Evolutionary conservation across 2,329 filamentous ascomycete genomes (phyloP).

Genomic region (Metarhizium anisopliae): DNA sequence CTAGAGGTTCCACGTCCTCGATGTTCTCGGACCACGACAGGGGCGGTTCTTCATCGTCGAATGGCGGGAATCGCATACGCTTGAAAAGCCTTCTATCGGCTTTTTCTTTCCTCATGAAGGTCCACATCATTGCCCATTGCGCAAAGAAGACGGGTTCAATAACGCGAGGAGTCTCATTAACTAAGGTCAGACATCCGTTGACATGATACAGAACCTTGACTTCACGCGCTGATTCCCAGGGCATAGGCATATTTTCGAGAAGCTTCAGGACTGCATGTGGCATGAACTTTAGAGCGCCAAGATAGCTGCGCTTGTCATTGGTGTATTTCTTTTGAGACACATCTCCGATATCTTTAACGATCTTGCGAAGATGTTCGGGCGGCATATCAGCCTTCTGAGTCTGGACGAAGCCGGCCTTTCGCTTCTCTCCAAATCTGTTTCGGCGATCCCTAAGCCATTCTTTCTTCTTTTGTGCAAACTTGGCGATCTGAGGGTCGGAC

Average conservation of each 20-base stretch:
- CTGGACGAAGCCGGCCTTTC: slow-evolving; percentile 92
- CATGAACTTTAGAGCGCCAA: slow-evolving; percentile 98
- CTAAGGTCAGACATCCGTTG: slow-evolving; percentile 91
- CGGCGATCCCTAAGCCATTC: slow-evolving; percentile 92
- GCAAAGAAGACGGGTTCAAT: slow-evolving; percentile 97
- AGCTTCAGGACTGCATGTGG: slow-evolving; percentile 96
- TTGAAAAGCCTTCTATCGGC: slow-evolving; percentile 94
- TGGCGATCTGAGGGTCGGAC: slow-evolving; percentile 75
- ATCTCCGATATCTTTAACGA: slow-evolving; percentile 96
- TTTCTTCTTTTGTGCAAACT: slow-evolving; percentile 98
- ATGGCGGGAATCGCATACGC: slow-evolving; percentile 96
- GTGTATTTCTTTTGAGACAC: slow-evolving; percentile 99
- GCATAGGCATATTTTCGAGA: slow-evolving; percentile 99
- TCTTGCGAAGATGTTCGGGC: slow-evolving; percentile 94
- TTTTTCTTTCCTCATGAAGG: slow-evolving; percentile 96
- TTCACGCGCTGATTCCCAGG: slow-evolving; percentile 92
- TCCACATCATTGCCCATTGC: slow-evolving; percentile 99
- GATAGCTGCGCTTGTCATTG: slow-evolving; percentile 94
- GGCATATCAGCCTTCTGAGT: slow-evolving; percentile 99
- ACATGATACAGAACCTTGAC: slow-evolving; percentile 98
- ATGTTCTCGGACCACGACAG: slow-evolving; percentile 98
- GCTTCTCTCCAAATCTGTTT: slow-evolving; percentile 92
- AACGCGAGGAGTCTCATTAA: slow-evolving; percentile 93
- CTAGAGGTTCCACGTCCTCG: slow-evolving; percentile 92
- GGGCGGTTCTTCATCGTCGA: slow-evolving; percentile 96